Percentiles rank a stretch among this genome's conserved stretches.
Evolutionary conservation across 2,329 filamentous ascomycete species (phyloP).

Genomic region (Xylaria polymorpha): DNA sequence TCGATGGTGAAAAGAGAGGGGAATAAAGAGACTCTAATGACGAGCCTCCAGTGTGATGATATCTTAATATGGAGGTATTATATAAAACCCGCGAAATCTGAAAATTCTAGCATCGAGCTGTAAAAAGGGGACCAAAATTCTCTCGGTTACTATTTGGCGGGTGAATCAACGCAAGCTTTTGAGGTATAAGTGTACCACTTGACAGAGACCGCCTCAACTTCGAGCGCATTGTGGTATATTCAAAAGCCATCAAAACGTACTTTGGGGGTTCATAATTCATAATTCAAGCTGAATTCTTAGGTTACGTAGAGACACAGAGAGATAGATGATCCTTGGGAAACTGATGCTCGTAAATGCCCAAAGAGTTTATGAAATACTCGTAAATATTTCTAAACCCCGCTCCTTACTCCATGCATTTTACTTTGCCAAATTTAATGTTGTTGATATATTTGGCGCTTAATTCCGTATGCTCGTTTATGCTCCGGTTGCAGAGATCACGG

Average conservation of each 20-base stretch:
- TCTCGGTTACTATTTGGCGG: too few relatives aligned
- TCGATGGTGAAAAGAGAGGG: too few relatives aligned
- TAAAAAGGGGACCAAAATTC: too few relatives aligned
- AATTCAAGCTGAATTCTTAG: neutral
- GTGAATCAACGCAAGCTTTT: neutral
- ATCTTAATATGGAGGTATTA: too few relatives aligned
- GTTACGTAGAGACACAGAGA: neutral
- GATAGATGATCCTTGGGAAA: neutral
- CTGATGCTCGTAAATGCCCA: neutral
- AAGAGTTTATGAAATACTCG: neutral
- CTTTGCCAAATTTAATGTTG: neutral
- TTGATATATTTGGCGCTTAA: neutral
- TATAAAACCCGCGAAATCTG: too few relatives aligned
- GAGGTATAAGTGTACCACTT: neutral
- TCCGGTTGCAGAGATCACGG: neutral
- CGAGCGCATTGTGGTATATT: too few relatives aligned
- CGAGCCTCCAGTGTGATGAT: too few relatives aligned
- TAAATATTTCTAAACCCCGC: constrained; percentile 2
- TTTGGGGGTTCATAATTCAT: neutral
- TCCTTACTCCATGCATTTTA: constrained; percentile 14
- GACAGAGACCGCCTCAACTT: neutral
- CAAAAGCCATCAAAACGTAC: too few relatives aligned
- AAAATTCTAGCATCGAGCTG: too few relatives aligned
- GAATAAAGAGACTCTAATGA: too few relatives aligned
- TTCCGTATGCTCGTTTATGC: neutral